These are phyloP conservation scores for Pichia manshurica DNA, from an alignment of 805 yeast species.

Conservation along the genomic window DNA sequence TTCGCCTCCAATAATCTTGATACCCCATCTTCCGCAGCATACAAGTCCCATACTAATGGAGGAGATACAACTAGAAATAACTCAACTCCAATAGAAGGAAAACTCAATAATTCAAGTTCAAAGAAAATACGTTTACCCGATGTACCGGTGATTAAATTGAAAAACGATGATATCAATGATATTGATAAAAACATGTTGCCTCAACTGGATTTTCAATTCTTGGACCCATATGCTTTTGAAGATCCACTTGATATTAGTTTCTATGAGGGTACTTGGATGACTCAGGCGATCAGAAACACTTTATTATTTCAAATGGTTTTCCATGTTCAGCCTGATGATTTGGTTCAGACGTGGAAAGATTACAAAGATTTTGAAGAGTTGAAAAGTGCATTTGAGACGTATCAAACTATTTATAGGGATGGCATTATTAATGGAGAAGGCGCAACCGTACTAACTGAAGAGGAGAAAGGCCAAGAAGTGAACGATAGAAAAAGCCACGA, in stretches of 20 bases:
- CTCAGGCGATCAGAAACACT: constrained; percentile 79
- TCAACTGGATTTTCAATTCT: constrained; percentile 35
- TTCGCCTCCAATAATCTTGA: background rate
- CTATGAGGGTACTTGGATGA: constrained; percentile 80
- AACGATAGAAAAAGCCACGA: background rate
- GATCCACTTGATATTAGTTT: constrained; percentile 85
- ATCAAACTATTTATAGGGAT: constrained; percentile 19
- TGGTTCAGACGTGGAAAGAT: constrained; percentile 85
- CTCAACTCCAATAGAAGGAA: constrained; percentile 13
- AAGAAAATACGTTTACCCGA: constrained; percentile 12
- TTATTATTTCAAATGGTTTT: constrained; percentile 75
- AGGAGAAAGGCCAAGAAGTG: constrained; percentile 10
- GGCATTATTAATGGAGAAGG: background rate
- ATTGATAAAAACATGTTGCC: constrained; percentile 33
- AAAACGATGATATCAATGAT: constrained; percentile 38
- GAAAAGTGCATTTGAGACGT: constrained; percentile 46
- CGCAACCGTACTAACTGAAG: background rate
- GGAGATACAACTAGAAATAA: background rate
- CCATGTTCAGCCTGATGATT: constrained; percentile 92
- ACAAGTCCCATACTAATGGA: background rate
- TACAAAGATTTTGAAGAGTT: constrained; percentile 66
- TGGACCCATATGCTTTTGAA: constrained; percentile 83
- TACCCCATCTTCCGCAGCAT: background rate
- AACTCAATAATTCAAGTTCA: constrained; percentile 12
- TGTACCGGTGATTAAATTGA: constrained; percentile 33